A percentile compares a stretch with the other conserved stretches of the same genome.
These are phyloP conservation scores for Neofusicoccum kwambonambiense DNA, from an alignment of 2,329 filamentous ascomycete species.

Conservation along the genomic window DNA sequence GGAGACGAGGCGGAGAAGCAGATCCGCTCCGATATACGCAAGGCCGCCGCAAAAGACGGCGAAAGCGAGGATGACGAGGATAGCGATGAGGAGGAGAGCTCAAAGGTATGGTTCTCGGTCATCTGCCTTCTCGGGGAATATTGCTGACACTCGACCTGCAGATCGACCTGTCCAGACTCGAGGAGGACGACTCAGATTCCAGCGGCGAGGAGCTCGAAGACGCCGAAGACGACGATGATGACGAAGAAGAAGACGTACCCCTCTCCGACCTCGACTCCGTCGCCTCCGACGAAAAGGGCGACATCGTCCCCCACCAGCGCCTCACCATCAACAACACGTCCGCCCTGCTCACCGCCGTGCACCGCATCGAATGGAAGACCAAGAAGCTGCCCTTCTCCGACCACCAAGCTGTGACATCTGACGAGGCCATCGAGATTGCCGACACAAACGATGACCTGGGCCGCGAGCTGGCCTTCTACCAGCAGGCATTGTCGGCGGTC, in stretches of 20 bases:
- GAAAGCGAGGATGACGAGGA: constrained; percentile 37
- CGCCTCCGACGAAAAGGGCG: constrained; percentile 77
- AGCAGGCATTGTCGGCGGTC: constrained; percentile 79
- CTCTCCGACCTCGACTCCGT: constrained; percentile 82
- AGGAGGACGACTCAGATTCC: constrained; percentile 37
- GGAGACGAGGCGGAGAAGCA: constrained; percentile 40
- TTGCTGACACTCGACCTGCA: not conserved
- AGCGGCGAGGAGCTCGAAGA: constrained; percentile 39
- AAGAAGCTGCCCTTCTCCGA: constrained; percentile 74
- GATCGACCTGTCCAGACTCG: constrained; percentile 32
- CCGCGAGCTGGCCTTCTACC: constrained; percentile 91
- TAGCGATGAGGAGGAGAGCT: constrained; percentile 32
- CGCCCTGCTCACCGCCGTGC: constrained; percentile 76
- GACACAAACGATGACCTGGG: constrained; percentile 90
- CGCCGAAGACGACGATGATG: constrained; percentile 57
- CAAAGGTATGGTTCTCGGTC: constrained; percentile 1
- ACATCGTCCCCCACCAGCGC: constrained; percentile 84
- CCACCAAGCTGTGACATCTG: constrained; percentile 74
- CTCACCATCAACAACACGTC: constrained; percentile 97
- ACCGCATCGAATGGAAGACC: constrained; percentile 72
- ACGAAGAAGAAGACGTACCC: constrained; percentile 75
- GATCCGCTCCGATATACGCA: constrained; percentile 14
- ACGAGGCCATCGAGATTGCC: constrained; percentile 67
- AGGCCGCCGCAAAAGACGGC: constrained; percentile 30
- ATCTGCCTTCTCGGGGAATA: not conserved